Conservation (phyloP, 306 rosid species). For the Fragaria ananassa region DNA sequence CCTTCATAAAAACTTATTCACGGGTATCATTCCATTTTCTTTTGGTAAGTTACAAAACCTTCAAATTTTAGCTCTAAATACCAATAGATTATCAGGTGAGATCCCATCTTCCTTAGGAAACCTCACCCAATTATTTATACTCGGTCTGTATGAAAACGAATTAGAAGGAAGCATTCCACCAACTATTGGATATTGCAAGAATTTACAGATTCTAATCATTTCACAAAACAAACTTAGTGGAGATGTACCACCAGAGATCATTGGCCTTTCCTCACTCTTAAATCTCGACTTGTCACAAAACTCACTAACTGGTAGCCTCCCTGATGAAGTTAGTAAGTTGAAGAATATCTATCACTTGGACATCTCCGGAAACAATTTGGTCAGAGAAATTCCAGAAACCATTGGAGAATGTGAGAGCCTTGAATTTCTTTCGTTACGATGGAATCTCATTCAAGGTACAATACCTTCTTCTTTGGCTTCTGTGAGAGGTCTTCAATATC, state of each 20-base stretch:
- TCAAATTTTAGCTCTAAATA: neutral
- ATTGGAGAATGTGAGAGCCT: constrained; percentile 30
- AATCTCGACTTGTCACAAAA: constrained; percentile 27
- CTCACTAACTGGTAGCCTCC: constrained; percentile 26
- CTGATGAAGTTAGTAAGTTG: constrained; percentile 17
- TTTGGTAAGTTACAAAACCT: constrained; percentile 25
- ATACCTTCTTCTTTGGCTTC: constrained; percentile 23
- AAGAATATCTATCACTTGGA: constrained; percentile 12
- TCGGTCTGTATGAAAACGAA: constrained; percentile 5
- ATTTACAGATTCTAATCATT: neutral
- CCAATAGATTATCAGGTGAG: constrained; percentile 26
- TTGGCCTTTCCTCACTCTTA: constrained; percentile 9
- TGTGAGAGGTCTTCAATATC: too few species aligned
- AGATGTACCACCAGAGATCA: constrained; percentile 26
- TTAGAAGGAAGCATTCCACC: constrained; percentile 38
- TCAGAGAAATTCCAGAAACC: constrained; percentile 27
- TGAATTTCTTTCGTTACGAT: constrained; percentile 10
- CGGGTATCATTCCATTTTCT: constrained; percentile 27
- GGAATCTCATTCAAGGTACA: constrained; percentile 11
- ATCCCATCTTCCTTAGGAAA: constrained; percentile 29
- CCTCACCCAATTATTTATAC: constrained; percentile 16
- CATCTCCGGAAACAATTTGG: constrained; percentile 30
- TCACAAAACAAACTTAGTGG: constrained; percentile 26
- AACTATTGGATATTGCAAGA: constrained; percentile 17
- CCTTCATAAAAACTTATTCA: neutral